These are phyloP conservation scores for Sarcomyxa edulis DNA, from an alignment of 768 basidiomycete species.

Conservation along the genomic window DNA sequence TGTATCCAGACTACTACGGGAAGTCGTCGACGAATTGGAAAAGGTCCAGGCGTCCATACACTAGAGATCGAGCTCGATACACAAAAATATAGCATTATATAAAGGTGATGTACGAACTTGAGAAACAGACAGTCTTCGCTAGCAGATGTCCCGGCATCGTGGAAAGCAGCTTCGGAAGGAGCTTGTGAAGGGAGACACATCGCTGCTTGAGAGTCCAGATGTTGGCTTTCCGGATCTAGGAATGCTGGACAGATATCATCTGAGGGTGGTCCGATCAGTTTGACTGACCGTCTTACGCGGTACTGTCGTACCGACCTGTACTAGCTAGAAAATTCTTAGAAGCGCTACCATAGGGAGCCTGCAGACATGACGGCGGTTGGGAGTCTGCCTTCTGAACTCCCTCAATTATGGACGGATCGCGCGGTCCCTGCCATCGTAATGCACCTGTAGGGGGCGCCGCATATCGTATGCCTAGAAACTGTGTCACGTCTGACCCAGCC, in stretches of 20 bases:
- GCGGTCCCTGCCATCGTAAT: constrained; percentile 15
- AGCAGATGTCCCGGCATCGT: not conserved
- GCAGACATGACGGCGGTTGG: constrained; percentile 6
- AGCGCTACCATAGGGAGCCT: not conserved
- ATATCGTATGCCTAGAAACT: constrained; percentile 27
- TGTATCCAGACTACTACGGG: constrained; percentile 9
- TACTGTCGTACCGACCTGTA: no score
- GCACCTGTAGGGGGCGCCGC: constrained; percentile 27
- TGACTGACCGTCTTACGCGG: no score
- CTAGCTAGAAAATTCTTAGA: no score
- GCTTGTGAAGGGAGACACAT: no score
- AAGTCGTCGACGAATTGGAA: no score
- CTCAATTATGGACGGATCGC: constrained; percentile 4
- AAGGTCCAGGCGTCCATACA: no score
- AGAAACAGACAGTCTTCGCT: constrained; percentile 28
- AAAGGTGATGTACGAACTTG: constrained; percentile 15
- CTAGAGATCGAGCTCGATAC: no score
- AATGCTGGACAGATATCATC: no score
- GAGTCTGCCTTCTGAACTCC: constrained; percentile 4
- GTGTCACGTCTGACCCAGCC: constrained; percentile 13
- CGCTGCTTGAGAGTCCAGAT: no score
- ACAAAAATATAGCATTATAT: not conserved
- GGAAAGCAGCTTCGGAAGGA: constrained; percentile 1
- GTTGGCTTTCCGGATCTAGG: no score
- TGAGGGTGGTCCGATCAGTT: no score